Conservation (phyloP, 805 yeast species). For the Zygosaccharomyces pseudorouxii region DNA sequence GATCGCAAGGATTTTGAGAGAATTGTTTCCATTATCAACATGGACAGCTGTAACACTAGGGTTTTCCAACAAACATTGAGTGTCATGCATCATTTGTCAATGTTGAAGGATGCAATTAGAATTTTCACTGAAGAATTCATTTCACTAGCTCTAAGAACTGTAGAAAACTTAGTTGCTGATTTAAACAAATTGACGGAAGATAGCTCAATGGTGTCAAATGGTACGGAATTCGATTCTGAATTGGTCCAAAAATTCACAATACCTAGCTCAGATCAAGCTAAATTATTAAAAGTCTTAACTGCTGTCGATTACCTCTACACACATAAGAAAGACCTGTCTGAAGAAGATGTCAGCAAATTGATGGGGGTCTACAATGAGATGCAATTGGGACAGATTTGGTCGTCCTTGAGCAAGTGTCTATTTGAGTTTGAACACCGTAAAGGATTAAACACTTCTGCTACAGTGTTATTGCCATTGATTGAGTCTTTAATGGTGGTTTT, state of each 20-base stretch:
- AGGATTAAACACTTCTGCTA: slow-evolving; percentile 59
- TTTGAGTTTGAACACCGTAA: slow-evolving; percentile 52
- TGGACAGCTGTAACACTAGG: slow-evolving; percentile 79
- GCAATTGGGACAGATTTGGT: slow-evolving; percentile 79
- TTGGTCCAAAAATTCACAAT: slow-evolving; percentile 66
- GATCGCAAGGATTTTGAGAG: slow-evolving; percentile 57
- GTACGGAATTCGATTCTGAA: slow-evolving; percentile 48
- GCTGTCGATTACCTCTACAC: slow-evolving; percentile 82
- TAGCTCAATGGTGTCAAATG: slow-evolving; percentile 37
- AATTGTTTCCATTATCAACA: slow-evolving; percentile 61
- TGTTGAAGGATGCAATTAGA: slow-evolving; percentile 54
- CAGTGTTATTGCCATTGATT: slow-evolving; percentile 77
- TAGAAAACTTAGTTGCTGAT: slow-evolving; percentile 51
- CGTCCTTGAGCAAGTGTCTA: slow-evolving; percentile 70
- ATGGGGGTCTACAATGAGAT: slow-evolving; percentile 60
- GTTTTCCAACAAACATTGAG: slow-evolving; percentile 81
- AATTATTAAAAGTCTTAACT: slow-evolving; percentile 76
- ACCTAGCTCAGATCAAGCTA: slow-evolving; percentile 82
- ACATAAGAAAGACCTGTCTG: slow-evolving; percentile 24
- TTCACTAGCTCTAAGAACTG: slow-evolving; percentile 55
- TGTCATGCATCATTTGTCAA: slow-evolving; percentile 71
- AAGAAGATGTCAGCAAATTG: slow-evolving; percentile 41
- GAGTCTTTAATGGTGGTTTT: slow-evolving; percentile 96
- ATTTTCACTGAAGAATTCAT: slow-evolving; percentile 67
- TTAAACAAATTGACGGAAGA: slow-evolving; percentile 46